Base-by-base conservation (phyloP, 2,329 filamentous ascomycete species). In the Claviceps digitariae region DNA sequence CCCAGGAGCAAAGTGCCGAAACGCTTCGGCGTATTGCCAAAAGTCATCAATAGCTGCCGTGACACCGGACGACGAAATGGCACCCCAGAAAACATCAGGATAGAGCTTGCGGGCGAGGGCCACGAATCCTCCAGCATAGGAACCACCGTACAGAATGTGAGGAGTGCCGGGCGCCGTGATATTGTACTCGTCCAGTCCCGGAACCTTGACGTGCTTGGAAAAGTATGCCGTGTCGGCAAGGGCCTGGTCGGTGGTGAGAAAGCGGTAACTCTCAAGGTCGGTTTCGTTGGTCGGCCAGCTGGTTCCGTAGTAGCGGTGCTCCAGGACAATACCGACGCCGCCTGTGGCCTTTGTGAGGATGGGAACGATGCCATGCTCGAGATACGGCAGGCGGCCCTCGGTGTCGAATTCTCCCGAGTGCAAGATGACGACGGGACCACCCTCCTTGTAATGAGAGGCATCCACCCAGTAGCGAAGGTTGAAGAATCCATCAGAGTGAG, bases 251-350 rank as follows among this genome's bases (percentile, higher is more conserved):
- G 88, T 93, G 1, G 86, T 84, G 62, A 95, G 71, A 72, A 93
- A 95, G 2, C 89, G 83, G 57, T 94, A 69, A 60, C 79, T 90
- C 63, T 86, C 71, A 0, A 81, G 83, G 59, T 68, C 74, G 44
- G 91, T 73, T 61, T 90, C 77, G 1, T 74, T 65, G 0, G 79
- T 78, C 0, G 88, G 87, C 52, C 84, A 82, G 64, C 86, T 90
- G 13, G 74, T 75, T 53, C 89, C 89, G 63, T 95, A 95, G 73
- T 94, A 95, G 31, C 89, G 81, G 63, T 95, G 89, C 70, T 95
- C 89, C 2, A 95, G 76, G 48, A 95, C 78, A 2, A 95, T 84
- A 3, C 83, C 87, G 27, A 95, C 69, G 1, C 89, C 89, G 54
- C 82, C 72, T 0, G 85, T 87, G 1, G 84, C 84, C 59, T 83